Percentiles rank a stretch among this genome's conserved stretches.
These are phyloP conservation scores for Blastobotrys americana DNA, from an alignment of 805 yeast species.

Conservation along the genomic window DNA sequence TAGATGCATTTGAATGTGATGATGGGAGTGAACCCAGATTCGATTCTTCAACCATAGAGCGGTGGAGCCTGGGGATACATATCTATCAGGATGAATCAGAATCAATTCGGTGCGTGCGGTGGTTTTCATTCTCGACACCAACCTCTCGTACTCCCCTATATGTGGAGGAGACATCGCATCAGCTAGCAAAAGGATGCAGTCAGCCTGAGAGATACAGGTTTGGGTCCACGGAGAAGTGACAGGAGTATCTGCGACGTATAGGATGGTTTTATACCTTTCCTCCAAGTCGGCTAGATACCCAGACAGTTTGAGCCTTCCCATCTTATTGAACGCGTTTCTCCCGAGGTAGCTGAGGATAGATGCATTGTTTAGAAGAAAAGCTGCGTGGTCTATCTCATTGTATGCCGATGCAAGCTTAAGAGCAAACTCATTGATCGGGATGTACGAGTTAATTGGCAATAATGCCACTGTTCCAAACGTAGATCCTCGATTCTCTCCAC, in stretches of 20 bases:
- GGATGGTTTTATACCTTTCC: conserved; percentile 79
- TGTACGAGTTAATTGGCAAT: conserved; percentile 66
- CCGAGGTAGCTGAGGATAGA: conserved; percentile 76
- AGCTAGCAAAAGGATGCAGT: conserved; percentile 82
- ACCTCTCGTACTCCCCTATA: conserved; percentile 78
- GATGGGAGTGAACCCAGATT: conserved; percentile 89
- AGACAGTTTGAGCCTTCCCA: conserved; percentile 76
- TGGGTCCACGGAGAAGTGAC: conserved; percentile 82
- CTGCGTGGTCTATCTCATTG: conserved; percentile 61
- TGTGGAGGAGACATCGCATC: conserved; percentile 68
- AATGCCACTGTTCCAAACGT: conserved; percentile 74
- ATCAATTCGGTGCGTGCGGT: conserved; percentile 85
- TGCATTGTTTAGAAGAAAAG: conserved; percentile 76
- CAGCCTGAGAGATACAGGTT: conserved; percentile 92
- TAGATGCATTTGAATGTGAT: conserved; percentile 67
- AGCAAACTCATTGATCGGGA: conserved; percentile 88
- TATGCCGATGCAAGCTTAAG: conserved; percentile 63
- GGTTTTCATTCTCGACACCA: conserved; percentile 66
- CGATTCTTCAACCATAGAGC: conserved; percentile 77
- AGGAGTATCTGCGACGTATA: conserved; percentile 82
- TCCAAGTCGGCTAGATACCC: conserved; percentile 89
- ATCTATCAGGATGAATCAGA: conserved; percentile 72
- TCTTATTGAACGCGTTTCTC: conserved; percentile 83
- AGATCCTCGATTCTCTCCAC: conserved; percentile 4
- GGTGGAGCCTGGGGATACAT: conserved; percentile 79